phyloP scores from a whole-genome alignment of 768 basidiomycete species.

The Paxillus ammoniavirescens region DNA sequence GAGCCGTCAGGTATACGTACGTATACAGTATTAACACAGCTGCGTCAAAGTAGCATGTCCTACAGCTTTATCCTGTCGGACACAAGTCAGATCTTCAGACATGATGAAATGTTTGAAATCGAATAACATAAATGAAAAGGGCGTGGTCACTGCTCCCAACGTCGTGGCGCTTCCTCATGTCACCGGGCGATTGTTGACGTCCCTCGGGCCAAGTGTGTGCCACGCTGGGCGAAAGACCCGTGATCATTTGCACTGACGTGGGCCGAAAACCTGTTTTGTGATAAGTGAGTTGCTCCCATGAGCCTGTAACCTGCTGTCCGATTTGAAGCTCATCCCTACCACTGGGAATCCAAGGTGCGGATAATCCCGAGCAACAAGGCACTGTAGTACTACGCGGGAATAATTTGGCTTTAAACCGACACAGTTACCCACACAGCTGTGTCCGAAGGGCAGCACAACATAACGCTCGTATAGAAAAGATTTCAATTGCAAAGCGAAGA shows the following conservation, averaged over 20 bases:
- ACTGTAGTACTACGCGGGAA: not conserved
- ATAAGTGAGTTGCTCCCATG: conserved; percentile 13
- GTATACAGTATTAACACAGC: conserved; percentile 4
- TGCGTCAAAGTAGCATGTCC: conserved; percentile 6
- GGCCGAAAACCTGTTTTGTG: conserved; percentile 11
- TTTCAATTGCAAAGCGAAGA: conserved; percentile 16
- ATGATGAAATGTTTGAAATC: not conserved
- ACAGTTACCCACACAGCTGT: no score
- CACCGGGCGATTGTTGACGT: conserved; percentile 4
- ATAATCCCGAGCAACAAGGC: conserved; percentile 1
- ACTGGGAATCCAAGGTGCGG: conserved; percentile 5
- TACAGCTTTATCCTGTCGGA: conserved; percentile 1
- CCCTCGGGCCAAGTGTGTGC: conserved; percentile 5
- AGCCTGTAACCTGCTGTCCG: not conserved
- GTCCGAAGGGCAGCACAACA: not conserved
- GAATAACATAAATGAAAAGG: conserved; percentile 12
- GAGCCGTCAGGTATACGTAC: not conserved
- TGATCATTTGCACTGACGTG: conserved; percentile 8
- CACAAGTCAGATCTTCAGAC: not conserved
- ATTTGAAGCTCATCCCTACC: not conserved
- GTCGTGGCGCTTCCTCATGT: conserved; percentile 25
- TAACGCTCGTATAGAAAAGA: not conserved
- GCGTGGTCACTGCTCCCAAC: conserved; percentile 9
- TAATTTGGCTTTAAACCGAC: not conserved
- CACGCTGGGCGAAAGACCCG: conserved; percentile 18